Conservation (phyloP, 495 filamentous ascomycete species). For the Aspergillus baeticus region DNA sequence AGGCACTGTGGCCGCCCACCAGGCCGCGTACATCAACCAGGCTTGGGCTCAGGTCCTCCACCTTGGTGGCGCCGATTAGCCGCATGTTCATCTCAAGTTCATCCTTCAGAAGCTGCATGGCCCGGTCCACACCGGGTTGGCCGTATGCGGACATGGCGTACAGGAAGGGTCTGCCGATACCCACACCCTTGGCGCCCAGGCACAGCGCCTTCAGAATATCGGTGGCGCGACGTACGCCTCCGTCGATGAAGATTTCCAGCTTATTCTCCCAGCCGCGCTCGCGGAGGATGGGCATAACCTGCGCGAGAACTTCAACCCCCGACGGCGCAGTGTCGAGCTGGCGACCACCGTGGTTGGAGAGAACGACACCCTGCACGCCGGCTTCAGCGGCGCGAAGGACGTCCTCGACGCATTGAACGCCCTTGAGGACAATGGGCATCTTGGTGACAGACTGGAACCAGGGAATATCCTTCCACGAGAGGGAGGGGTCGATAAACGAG, state of each 20-base stretch:
- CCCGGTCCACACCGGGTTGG: constrained; percentile 78
- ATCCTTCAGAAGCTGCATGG: constrained; percentile 93
- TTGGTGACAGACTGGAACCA: constrained; percentile 91
- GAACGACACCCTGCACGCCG: constrained; percentile 88
- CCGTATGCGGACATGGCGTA: constrained; percentile 97
- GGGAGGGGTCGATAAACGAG: constrained; percentile 88
- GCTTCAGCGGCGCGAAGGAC: constrained; percentile 79
- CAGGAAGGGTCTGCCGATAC: constrained; percentile 91
- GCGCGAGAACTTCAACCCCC: constrained; percentile 89
- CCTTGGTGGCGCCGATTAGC: constrained; percentile 71
- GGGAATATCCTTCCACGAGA: constrained; percentile 91
- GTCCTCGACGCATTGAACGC: constrained; percentile 94
- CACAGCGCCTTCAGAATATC: constrained; percentile 97
- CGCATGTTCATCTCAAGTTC: constrained; percentile 99
- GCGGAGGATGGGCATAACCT: constrained; percentile 92
- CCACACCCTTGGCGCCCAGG: constrained; percentile 87
- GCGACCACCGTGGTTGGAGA: constrained; percentile 96
- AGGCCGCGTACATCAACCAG: constrained; percentile 73
- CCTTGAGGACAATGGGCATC: constrained; percentile 97
- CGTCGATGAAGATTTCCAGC: constrained; percentile 91
- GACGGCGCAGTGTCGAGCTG: constrained; percentile 92
- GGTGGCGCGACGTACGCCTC: constrained; percentile 83
- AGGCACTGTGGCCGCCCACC: constrained; percentile 65
- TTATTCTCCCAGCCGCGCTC: constrained; percentile 76
- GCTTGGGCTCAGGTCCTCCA: constrained; percentile 76